Evolutionary conservation across 768 basidiomycete genomes (phyloP).

Genomic region (Macrolepiota dolichaula): DNA sequence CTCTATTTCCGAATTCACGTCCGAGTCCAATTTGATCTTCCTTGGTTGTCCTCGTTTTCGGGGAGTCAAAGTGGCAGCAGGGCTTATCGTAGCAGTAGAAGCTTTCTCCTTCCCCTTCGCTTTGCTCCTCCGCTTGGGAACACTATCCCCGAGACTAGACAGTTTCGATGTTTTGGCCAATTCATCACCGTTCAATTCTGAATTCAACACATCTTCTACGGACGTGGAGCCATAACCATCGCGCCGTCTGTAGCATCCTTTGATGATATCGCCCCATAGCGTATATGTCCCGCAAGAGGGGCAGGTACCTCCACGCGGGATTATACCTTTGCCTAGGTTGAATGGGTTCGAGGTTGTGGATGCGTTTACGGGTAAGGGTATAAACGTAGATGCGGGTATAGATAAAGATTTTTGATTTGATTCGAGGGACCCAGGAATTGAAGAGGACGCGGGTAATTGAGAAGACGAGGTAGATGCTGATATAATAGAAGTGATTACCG

Average conservation of each 20-base stretch:
- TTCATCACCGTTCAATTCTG: background rate
- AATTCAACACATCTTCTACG: conserved; percentile 15
- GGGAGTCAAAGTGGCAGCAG: too few relatives aligned
- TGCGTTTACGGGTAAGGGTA: background rate
- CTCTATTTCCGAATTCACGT: background rate
- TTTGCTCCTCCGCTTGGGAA: conserved; percentile 7
- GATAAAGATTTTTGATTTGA: too few relatives aligned
- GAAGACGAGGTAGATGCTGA: background rate
- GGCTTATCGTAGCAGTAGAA: background rate
- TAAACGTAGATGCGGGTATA: conserved; percentile 12
- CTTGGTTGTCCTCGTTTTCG: background rate
- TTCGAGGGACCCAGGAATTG: too few relatives aligned
- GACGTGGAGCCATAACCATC: conserved; percentile 27
- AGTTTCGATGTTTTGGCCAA: background rate
- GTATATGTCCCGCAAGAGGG: conserved; percentile 47
- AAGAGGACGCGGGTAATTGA: conserved; percentile 5
- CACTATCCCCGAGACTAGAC: background rate
- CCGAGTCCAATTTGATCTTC: background rate
- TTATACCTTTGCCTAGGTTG: conserved; percentile 22
- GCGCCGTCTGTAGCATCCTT: conserved; percentile 55
- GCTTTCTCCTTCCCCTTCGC: background rate
- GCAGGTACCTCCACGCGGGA: conserved; percentile 66
- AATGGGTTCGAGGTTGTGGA: background rate
- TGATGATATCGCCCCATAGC: conserved; percentile 69
- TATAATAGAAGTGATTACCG: background rate